Percentiles rank a stretch among this genome's conserved stretches.
Conservation (phyloP, 2,329 filamentous ascomycete genomes). For the Trichophyton rubrum region DNA sequence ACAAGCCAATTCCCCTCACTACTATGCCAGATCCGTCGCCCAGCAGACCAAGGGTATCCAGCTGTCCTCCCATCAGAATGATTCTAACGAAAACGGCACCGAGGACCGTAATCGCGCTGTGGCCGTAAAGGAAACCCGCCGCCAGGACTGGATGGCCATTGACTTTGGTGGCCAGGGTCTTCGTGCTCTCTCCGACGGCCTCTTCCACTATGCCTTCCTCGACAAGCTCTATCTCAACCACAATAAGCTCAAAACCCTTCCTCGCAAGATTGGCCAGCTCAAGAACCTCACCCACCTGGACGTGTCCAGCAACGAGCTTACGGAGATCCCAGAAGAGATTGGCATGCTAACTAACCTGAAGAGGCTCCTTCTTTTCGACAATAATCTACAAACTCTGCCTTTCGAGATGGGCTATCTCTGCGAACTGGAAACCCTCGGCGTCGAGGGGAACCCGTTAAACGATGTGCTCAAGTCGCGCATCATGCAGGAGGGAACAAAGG, state of each 20-base stretch:
- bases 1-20: slow-evolving; percentile 55
- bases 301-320: slow-evolving; percentile 75
- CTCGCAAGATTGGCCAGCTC: slow-evolving; percentile 67
- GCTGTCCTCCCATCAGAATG: slow-evolving; percentile 36
- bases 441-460: slow-evolving; percentile 81
- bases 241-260: slow-evolving; percentile 75
- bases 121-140: slow-evolving; percentile 42
- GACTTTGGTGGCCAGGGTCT: slow-evolving; percentile 95
- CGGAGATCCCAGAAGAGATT: slow-evolving; percentile 72
- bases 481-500: slow-evolving; percentile 75
- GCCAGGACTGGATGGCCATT: slow-evolving; percentile 82
- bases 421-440: slow-evolving; percentile 74
- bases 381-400: slow-evolving; percentile 69
- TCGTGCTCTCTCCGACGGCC: slow-evolving; percentile 60
- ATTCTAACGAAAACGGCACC: slow-evolving; percentile 36
- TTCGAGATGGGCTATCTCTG: slow-evolving; percentile 81
- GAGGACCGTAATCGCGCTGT: slow-evolving; percentile 55
- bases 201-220: slow-evolving; percentile 83
- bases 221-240: slow-evolving; percentile 87
- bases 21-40: slow-evolving; percentile 48
- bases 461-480: slow-evolving; percentile 66
- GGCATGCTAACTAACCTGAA: slow-evolving; percentile 94
- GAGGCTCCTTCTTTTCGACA: slow-evolving; percentile 78
- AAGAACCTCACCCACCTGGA: slow-evolving; percentile 74
- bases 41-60: slow-evolving; percentile 37